phyloP scores from a whole-genome alignment of 2,329 filamentous ascomycete species.

The Diaporthe citri region DNA sequence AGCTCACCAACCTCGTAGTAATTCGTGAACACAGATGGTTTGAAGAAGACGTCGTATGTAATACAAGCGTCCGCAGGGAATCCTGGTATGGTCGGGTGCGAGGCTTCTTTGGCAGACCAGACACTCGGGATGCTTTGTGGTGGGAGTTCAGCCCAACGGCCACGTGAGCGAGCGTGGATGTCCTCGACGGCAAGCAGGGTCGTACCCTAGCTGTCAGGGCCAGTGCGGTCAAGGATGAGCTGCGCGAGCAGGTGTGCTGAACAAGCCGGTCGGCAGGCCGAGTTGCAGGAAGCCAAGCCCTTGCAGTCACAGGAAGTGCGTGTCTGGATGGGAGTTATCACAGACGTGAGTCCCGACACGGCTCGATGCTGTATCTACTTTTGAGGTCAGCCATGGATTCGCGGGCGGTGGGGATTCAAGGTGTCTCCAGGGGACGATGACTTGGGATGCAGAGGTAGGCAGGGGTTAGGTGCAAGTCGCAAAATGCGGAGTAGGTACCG shows the following conservation, averaged over 20 bases:
- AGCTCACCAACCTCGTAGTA: background rate
- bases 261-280: background rate
- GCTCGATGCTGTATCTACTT: conserved; percentile 20
- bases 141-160: conserved; percentile 37
- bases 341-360: background rate
- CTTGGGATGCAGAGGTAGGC: conserved; percentile 20
- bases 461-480: conserved; percentile 26
- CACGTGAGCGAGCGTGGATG: conserved; percentile 40
- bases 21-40: background rate
- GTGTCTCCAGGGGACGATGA: conserved; percentile 11
- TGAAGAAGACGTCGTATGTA: conserved; percentile 18
- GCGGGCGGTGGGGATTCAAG: conserved; percentile 17
- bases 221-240: conserved; percentile 15
- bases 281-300: conserved; percentile 20
- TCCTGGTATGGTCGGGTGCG: conserved; percentile 36
- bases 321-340: background rate
- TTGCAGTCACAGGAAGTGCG: background rate
- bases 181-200: conserved; percentile 39
- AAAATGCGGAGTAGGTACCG: conserved; percentile 33
- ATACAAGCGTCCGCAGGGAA: conserved; percentile 38
- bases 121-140: conserved; percentile 38
- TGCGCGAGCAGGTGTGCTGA: conserved; percentile 19
- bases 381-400: conserved; percentile 24
- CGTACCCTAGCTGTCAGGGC: conserved; percentile 35
- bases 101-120: conserved; percentile 35